Conservation (phyloP, 1,284 basidiomycete species). For the Testicularia cyperi region DNA sequence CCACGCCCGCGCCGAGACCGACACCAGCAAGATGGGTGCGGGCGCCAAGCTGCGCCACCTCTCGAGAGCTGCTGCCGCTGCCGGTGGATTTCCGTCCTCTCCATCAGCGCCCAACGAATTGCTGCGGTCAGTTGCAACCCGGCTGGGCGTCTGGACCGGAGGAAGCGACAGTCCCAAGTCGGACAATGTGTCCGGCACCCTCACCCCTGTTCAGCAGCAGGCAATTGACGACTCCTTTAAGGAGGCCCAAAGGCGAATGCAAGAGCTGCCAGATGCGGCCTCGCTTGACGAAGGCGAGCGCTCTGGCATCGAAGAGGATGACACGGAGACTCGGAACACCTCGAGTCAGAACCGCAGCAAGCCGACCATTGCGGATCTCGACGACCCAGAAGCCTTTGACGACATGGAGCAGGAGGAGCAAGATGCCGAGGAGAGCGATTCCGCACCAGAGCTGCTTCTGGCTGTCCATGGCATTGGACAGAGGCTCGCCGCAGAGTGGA, state of each 20-base stretch:
- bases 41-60: conserved; percentile 16
- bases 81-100: conserved; percentile 12
- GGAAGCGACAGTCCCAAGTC: conserved; percentile 2
- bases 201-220: conserved; percentile 21
- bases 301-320: conserved; percentile 5
- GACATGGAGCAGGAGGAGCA: conserved; percentile 32
- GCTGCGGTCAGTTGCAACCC: conserved; percentile 31
- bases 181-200: conserved; percentile 3
- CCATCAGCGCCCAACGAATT: conserved; percentile 32
- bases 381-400: conserved; percentile 36
- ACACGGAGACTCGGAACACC: conserved; percentile 4
- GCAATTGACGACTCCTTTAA: conserved; percentile 37
- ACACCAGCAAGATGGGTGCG: conserved; percentile 10
- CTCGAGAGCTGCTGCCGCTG: conserved; percentile 22
- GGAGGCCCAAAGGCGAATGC: conserved; percentile 30
- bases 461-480: conserved; percentile 56
- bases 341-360: background rate
- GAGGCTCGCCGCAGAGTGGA: conserved; percentile 43
- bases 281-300: too few species aligned
- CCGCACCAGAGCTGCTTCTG: conserved; percentile 25
- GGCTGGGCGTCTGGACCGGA: conserved; percentile 25
- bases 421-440: conserved; percentile 15
- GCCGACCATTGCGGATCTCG: conserved; percentile 10
- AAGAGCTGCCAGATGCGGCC: conserved; percentile 17
- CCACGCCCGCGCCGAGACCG: conserved; percentile 8